Base-by-base conservation (phyloP, 1,139 yeast species). In the Debaryomycetaceae sp. region DNA sequence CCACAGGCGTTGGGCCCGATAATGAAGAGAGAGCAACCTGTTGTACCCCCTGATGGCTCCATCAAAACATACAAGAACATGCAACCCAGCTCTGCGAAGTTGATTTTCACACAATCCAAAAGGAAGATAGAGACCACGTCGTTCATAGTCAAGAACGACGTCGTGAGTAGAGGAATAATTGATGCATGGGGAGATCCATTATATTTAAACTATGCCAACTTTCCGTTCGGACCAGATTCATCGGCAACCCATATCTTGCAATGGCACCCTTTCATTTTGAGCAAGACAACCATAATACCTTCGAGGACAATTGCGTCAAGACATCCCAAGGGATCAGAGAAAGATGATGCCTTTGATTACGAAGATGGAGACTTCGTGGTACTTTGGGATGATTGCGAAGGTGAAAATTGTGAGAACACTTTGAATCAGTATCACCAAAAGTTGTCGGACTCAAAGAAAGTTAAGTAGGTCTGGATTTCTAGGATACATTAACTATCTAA, bases 211-310 rank as follows among this genome's bases (percentile, higher is more conserved):
- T 89, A 86, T 64, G 71, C 68, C 33, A 78, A 78, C 58, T 87
- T 87, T 65, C 78, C 79, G 14, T 69, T 59, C 52, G 78, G 79
- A 27, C 84, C 87, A 3, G 81, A 80, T 49, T 76, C 83, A 9
- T 88, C 95, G 0, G 61, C 91, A 43, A 80, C 89, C 23, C 98
- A 93, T 62, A 72, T 89, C 35, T 70, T 90, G 51, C 97, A 89
- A 63, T 93, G 98, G 99, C 99, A 93, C 61, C 96, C 96, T 9
- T 79, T 78, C 41, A 68, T 85, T 36, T 73, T 91, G 53, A 76
- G 86, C 44, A 85, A 81, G 56, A 74, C 95, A 5, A 86, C 89
- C 0, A 65, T 91, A 9, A 78, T 93, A 0, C 87, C 89, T n/a
- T 56, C 75, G 6, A 70, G 73, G 49, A 65, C 74, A 9, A 69